Evolutionary conservation across 306 rosid species (phyloP).

Genomic region (Prosopis cineraria): DNA sequence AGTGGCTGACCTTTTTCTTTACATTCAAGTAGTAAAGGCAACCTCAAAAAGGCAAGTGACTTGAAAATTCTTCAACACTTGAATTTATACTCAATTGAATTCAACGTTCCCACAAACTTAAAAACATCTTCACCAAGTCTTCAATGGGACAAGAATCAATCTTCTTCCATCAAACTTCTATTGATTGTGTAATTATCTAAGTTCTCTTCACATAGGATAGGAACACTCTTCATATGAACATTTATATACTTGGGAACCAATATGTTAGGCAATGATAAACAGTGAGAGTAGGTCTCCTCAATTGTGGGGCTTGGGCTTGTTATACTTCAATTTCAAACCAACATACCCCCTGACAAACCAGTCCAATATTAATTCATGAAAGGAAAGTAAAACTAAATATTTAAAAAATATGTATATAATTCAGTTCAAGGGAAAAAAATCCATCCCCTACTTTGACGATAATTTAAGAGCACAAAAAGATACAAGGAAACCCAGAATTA

Average conservation of each 20-base stretch:
- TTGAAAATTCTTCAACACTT: conserved; percentile 79
- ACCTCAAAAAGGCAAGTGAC: conserved; percentile 74
- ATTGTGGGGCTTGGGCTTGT: conserved; percentile 95
- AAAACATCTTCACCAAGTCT: conserved; percentile 60
- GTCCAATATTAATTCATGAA: conserved; percentile 69
- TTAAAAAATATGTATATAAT: conserved; percentile 24
- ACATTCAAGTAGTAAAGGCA: conserved; percentile 77
- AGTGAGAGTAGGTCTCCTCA: conserved; percentile 75
- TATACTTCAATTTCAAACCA: conserved; percentile 98
- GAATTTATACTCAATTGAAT: conserved; percentile 75
- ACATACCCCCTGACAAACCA: conserved; percentile 99
- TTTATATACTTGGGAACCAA: conserved; percentile 74
- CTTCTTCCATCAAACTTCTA: conserved; percentile 81
- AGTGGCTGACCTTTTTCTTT: conserved; percentile 73
- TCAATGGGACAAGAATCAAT: conserved; percentile 68
- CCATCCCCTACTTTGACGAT: conserved; percentile 38
- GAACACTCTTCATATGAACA: conserved; percentile 64
- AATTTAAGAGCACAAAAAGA: conserved; percentile 6
- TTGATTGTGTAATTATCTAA: conserved; percentile 66
- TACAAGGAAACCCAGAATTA: conserved; percentile 19
- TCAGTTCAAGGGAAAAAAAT: conserved; percentile 22
- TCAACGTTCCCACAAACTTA: conserved; percentile 69
- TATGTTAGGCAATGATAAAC: conserved; percentile 77
- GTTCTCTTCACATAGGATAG: conserved; percentile 58
- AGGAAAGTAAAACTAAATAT: conserved; percentile 37